phyloP scores from a whole-genome alignment of 2,329 filamentous ascomycete genomes.

The Neocucurbitaria cava region DNA sequence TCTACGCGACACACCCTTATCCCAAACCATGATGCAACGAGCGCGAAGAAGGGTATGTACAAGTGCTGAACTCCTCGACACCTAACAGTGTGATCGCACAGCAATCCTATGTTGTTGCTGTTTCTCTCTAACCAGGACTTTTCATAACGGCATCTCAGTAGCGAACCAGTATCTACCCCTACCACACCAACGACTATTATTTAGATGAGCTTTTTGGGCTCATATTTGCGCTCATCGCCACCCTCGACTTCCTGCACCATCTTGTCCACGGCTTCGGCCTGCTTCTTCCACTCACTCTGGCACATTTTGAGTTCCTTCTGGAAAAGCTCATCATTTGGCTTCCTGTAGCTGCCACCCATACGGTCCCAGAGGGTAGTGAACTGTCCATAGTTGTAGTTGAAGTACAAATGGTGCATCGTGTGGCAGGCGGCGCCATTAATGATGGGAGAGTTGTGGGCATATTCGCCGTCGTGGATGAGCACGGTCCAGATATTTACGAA shows the following conservation, averaged over 20 bases:
- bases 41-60: neutral
- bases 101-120: neutral
- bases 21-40: neutral
- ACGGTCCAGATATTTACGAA: constrained; percentile 98
- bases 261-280: constrained; percentile 76
- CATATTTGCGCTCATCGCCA: constrained; percentile 55
- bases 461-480: constrained; percentile 95
- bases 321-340: constrained; percentile 87
- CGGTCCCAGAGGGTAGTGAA: constrained; percentile 94
- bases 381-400: constrained; percentile 83
- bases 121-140: neutral
- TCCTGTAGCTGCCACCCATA: constrained; percentile 82
- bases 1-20: neutral
- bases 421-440: constrained; percentile 96
- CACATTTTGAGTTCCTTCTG: constrained; percentile 85
- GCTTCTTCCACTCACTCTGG: constrained; percentile 77
- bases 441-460: constrained; percentile 86
- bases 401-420: constrained; percentile 82
- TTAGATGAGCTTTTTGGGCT: constrained; percentile 51
- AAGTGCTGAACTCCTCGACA: neutral
- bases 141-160: constrained; percentile 1
- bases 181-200: neutral
- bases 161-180: neutral
- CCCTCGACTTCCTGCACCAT: constrained; percentile 78
- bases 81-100: neutral